phyloP scores from a whole-genome alignment of 371 early-diverging fungal species.

The Fennellomyces sp. region DNA sequence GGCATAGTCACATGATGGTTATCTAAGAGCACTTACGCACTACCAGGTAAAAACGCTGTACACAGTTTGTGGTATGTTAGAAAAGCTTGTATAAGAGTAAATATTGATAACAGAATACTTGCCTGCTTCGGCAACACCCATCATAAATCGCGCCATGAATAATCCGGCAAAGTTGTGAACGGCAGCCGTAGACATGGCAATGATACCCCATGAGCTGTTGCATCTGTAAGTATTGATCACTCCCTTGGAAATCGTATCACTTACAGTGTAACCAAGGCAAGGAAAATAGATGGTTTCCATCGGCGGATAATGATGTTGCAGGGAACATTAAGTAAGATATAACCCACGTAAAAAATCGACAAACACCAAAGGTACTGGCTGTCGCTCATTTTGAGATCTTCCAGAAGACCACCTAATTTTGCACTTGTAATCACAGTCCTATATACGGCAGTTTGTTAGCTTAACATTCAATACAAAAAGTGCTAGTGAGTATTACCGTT shows the following conservation, averaged over 20 bases:
- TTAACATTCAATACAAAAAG: background rate
- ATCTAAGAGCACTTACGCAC: slow-evolving; percentile 9
- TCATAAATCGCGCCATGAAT: slow-evolving; percentile 6
- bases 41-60: slow-evolving; percentile 25
- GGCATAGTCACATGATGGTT: background rate
- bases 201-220: slow-evolving; percentile 27
- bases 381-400: slow-evolving; percentile 23
- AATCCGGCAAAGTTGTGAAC: slow-evolving; percentile 20
- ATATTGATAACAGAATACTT: background rate
- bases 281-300: slow-evolving; percentile 15
- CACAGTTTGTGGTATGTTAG: too few species aligned
- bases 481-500: slow-evolving; percentile 17
- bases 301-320: slow-evolving; percentile 36
- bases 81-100: background rate
- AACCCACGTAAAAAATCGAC: slow-evolving; percentile 21
- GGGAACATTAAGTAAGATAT: slow-evolving; percentile 35
- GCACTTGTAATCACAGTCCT: slow-evolving; percentile 45
- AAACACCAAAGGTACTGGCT: slow-evolving; percentile 20
- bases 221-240: background rate
- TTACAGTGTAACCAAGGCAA: slow-evolving; percentile 27
- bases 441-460: background rate
- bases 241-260: background rate
- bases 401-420: slow-evolving; percentile 32
- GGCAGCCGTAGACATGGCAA: slow-evolving; percentile 23
- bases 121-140: slow-evolving; percentile 20